Evolutionary conservation across 2,329 filamentous ascomycete species (phyloP).

Genomic region (Sporothrix euskadiensis): DNA sequence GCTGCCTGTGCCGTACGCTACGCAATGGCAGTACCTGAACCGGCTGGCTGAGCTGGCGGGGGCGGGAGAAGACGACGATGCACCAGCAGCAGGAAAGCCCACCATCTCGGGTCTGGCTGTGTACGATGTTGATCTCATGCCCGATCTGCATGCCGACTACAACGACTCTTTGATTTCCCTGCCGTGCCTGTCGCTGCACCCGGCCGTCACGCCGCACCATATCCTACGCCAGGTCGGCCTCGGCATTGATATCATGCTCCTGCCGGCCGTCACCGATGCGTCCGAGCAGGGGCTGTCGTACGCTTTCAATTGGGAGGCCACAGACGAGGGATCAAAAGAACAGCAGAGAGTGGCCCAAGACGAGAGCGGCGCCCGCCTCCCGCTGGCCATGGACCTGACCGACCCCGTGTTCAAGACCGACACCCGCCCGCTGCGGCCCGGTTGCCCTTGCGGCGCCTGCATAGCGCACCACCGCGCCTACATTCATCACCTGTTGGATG

Average conservation of each 20-base stretch:
- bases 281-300: constrained; percentile 87
- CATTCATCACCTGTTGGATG: constrained; percentile 79
- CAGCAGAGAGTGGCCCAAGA: not conserved
- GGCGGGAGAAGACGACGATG: constrained; percentile 42
- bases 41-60: constrained; percentile 56
- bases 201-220: constrained; percentile 70
- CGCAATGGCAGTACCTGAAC: constrained; percentile 79
- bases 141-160: constrained; percentile 62
- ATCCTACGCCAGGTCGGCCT: constrained; percentile 72
- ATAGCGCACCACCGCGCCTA: constrained; percentile 81
- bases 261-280: constrained; percentile 63
- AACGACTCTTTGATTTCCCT: constrained; percentile 55
- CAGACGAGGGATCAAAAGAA: not conserved
- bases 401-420: constrained; percentile 60
- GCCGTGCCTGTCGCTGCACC: constrained; percentile 72
- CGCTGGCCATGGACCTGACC: constrained; percentile 82
- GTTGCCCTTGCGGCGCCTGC: constrained; percentile 82
- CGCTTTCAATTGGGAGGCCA: constrained; percentile 68
- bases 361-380: constrained; percentile 37
- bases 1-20: constrained; percentile 70
- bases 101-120: constrained; percentile 70
- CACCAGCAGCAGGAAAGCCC: constrained; percentile 45
- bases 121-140: constrained; percentile 70
- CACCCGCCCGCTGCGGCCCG: constrained; percentile 59
- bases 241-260: constrained; percentile 76